Evolutionary conservation across 768 basidiomycete genomes (phyloP), one percentile per base, ranked within the genome.

Genomic region (Leccinum obscurum): DNA sequence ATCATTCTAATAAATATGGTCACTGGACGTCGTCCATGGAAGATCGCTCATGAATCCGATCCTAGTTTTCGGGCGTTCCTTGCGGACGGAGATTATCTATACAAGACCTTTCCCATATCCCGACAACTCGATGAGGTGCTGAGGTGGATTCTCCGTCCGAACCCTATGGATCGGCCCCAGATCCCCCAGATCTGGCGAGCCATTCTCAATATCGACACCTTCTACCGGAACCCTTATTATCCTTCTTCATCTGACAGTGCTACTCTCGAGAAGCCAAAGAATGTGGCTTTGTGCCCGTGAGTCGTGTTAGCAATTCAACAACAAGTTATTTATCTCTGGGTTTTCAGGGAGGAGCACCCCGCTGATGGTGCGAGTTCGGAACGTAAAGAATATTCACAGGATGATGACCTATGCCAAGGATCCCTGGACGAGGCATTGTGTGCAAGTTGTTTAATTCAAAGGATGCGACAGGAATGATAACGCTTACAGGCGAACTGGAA

Each of bases 1-100:
- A 81, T 96, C 62, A 89, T 96, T 63, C 81, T 96, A 57, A 81
- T 89, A 64, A 95, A 93, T 73, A 83, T 96, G 76, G 85, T 90
- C 52, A 87, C 87, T 57, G 87, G 87, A 17, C 67, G 53, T 55
- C 61, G 56, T 39, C 68, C 60, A 6, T 69, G 67, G 67, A 60
- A 20, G 8, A 15, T 10, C 8, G 68, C 67, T 15, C 17, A 28
- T 26, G 17, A 3, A 4, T 37, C 68, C 24, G 62, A 69, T 8
- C 7, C 1, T 32, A n/a, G 56, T 8, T 68, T 67, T 44, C 44
- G 17, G 20, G 62, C 62, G 4, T 68, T 62, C 48, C 58, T 68
- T 2, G 55, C 59, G 6, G 62, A 68, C 1, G 57, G 59, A 22
- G 22, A 69, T 8, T 64, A 70, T 24, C 35, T 69, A 9, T 69